A percentile compares a stretch with the other conserved stretches of the same genome.
phyloP scores from a whole-genome alignment of 495 filamentous ascomycete species.

The Podospora comata region DNA sequence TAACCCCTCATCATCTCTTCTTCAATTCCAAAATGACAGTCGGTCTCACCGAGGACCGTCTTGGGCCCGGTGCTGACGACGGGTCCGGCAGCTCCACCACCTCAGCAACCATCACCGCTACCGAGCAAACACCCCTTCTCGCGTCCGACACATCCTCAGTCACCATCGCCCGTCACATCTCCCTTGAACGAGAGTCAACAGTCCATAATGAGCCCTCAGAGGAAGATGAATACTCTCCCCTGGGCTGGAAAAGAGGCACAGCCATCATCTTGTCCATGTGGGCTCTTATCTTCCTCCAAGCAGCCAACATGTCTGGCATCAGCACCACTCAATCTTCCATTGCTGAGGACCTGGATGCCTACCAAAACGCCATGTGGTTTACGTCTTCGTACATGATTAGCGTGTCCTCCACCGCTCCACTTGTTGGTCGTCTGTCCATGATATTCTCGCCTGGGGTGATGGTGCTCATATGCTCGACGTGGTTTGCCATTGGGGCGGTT shows the following conservation, averaged over 20 bases:
- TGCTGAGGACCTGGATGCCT: slow-evolving; percentile 67
- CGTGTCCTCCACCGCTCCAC: slow-evolving; percentile 61
- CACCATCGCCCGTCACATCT: slow-evolving; percentile 20
- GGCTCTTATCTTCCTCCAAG: slow-evolving; percentile 47
- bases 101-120: slow-evolving; percentile 20
- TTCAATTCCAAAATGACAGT: neutral
- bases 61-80: neutral
- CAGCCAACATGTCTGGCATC: slow-evolving; percentile 72
- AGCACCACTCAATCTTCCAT: slow-evolving; percentile 70
- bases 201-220: neutral
- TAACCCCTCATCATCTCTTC: neutral
- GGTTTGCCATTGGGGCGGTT: slow-evolving; percentile 60
- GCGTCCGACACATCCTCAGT: slow-evolving; percentile 31
- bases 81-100: slow-evolving; percentile 23
- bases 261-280: slow-evolving; percentile 44
- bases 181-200: neutral
- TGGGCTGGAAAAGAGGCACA: slow-evolving; percentile 21
- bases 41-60: neutral
- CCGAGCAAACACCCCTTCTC: slow-evolving; percentile 42
- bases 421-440: slow-evolving; percentile 63
- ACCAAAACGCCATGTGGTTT: slow-evolving; percentile 69
- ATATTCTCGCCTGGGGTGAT: slow-evolving; percentile 64
- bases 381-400: slow-evolving; percentile 71
- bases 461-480: slow-evolving; percentile 52
- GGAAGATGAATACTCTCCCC: slow-evolving; percentile 8